A percentile compares a stretch with the other conserved stretches of the same genome.
These are phyloP conservation scores for Saprolegnia diclina DNA, from an alignment of 352 stramenopile genomes.

Conservation along the genomic window DNA sequence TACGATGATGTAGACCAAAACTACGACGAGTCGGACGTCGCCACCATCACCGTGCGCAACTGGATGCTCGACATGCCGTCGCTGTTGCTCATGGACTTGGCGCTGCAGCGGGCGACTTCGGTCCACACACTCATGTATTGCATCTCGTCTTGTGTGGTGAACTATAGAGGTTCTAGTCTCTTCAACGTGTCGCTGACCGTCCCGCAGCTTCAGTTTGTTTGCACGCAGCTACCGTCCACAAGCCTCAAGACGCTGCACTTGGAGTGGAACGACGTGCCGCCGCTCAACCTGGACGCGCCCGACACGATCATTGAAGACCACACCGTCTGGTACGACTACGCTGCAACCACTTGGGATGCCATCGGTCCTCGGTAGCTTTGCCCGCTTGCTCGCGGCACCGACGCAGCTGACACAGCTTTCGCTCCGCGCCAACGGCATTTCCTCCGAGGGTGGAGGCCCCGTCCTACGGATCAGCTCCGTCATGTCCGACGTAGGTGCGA, in stretches of 20 bases:
- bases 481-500: constrained; percentile 29
- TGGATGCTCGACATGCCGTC: constrained; percentile 64
- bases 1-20: constrained; percentile 16
- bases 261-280: constrained; percentile 50
- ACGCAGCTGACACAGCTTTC: constrained; percentile 53
- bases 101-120: constrained; percentile 37
- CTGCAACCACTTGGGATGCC: too few species aligned
- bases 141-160: not conserved
- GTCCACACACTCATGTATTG: constrained; percentile 59
- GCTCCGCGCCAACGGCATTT: constrained; percentile 57
- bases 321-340: constrained; percentile 3
- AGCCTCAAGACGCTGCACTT: constrained; percentile 51
- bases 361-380: too few species aligned
- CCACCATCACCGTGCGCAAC: constrained; percentile 50
- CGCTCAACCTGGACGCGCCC: not conserved
- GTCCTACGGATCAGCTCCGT: not conserved
- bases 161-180: constrained; percentile 32
- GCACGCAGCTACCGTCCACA: constrained; percentile 43
- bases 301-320: not conserved
- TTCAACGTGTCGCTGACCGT: constrained; percentile 53
- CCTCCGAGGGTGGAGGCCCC: not conserved
- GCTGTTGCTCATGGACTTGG: constrained; percentile 48
- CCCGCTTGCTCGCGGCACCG: constrained; percentile 34
- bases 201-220: constrained; percentile 51
- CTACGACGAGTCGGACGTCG: constrained; percentile 60